Base-by-base conservation (phyloP, 805 yeast species). In the Wickerhamomyces mucosus region DNA sequence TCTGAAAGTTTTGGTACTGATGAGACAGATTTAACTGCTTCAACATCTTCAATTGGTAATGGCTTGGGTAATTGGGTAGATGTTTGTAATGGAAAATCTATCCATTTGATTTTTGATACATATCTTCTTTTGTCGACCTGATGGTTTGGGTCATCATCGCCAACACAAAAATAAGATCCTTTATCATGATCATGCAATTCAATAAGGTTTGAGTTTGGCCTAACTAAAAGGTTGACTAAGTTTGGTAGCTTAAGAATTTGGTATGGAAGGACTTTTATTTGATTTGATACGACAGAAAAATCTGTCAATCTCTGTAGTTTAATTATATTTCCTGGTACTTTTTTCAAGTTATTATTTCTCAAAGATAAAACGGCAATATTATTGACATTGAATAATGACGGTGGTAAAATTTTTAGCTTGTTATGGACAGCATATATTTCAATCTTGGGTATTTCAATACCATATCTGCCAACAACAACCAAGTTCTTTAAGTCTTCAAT, bases 351-450 rank as follows among this genome's bases (percentile, higher is more conserved):
- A 40, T 75, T 75, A 22, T 60, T 65, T 33, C 81, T 55, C 34
- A 75, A 46, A 3, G 71, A 65, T 19, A 75, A 47, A 3, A 75
- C 78, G 29, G 67, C 62, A 19, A 75, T 49, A 9, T 59, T 70
- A 8, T 62, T 52, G 21, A 69, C 65, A 34, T 68, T 62, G 43
- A 75, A 73, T 11, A 75, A 42, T 8, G 69, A 47, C 1, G 67
- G 78, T 12, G 72, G 66, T 17, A 75, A 49, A 0, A 63, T 56
- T 24, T 66, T 51, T 11, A 75, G 42, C 23, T 59, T 56, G 47
- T 75, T 75, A 29, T 67, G 62, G 3, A 71, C 56, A 4, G 74
- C 63, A 43, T 67, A 72, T 5, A 75, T 53, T 36, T 75, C 74
- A 25, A 64, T 39, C 6, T 42, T 31, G 1, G 69, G 65, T 16